Percentiles rank a stretch among this genome's conserved stretches.
phyloP scores from a whole-genome alignment of 345 rosid genomes.

The Xanthoceras sorbifolium region DNA sequence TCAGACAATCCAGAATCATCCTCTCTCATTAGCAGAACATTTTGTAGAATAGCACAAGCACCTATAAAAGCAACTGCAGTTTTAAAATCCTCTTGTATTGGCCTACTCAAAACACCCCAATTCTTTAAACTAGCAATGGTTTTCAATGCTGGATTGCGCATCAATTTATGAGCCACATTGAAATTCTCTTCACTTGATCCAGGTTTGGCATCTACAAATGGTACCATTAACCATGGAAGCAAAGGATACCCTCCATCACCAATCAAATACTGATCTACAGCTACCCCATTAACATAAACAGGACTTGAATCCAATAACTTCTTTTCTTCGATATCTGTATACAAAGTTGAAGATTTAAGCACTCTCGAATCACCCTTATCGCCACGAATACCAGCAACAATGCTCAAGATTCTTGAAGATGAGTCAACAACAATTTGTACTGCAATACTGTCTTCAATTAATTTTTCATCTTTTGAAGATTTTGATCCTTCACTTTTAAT shows the following conservation, averaged over 20 bases:
- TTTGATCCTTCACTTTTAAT: no score
- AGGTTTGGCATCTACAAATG: constrained; percentile 35
- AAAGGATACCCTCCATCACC: constrained; percentile 57
- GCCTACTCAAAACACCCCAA: constrained; percentile 58
- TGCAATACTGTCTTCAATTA: constrained; percentile 36
- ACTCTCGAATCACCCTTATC: constrained; percentile 40
- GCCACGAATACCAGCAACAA: constrained; percentile 57
- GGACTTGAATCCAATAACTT: constrained; percentile 39
- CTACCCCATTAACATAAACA: constrained; percentile 33
- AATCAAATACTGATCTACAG: constrained; percentile 49
- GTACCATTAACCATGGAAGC: constrained; percentile 74
- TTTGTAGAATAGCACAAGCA: constrained; percentile 68
- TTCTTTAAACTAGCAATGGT: constrained; percentile 55
- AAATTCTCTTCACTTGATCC: constrained; percentile 45
- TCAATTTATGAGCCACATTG: constrained; percentile 36
- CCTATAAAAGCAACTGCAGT: constrained; percentile 54
- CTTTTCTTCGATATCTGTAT: constrained; percentile 45
- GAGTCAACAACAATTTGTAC: constrained; percentile 68
- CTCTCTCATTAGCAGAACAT: constrained; percentile 60
- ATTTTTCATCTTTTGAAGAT: constrained; percentile 8
- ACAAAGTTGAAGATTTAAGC: constrained; percentile 51
- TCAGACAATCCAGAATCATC: constrained; percentile 56
- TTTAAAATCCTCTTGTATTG: constrained; percentile 56
- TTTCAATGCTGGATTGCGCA: constrained; percentile 40
- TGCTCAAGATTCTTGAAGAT: constrained; percentile 51